These are phyloP conservation scores for Fraxinus baroniana DNA, from an alignment of 305 asterid genomes.

Conservation along the genomic window DNA sequence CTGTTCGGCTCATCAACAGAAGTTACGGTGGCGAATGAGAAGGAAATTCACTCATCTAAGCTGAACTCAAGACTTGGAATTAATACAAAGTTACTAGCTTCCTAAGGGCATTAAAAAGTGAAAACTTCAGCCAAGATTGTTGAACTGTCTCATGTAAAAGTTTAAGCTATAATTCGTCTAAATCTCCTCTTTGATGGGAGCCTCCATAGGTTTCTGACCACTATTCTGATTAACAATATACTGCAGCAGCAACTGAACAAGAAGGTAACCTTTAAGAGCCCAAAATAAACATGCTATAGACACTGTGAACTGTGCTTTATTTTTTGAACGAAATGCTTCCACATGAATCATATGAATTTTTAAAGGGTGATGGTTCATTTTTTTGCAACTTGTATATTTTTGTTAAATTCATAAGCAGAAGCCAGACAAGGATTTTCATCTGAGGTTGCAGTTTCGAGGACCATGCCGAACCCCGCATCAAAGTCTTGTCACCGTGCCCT, in stretches of 20 bases:
- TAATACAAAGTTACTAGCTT: background rate
- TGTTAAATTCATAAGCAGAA: constrained; percentile 32
- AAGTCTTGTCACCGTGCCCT: background rate
- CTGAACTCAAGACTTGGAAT: background rate
- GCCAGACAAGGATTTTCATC: constrained; percentile 62
- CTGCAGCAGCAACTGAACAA: background rate
- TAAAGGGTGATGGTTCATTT: background rate
- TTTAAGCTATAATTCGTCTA: too few relatives aligned
- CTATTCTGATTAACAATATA: background rate
- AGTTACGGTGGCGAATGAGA: background rate
- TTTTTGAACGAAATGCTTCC: background rate
- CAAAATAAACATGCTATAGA: background rate
- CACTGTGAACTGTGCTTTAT: background rate
- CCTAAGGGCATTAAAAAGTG: background rate
- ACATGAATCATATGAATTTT: constrained; percentile 8
- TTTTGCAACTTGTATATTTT: background rate
- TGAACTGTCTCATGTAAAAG: background rate
- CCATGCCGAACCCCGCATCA: background rate
- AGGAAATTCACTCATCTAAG: background rate
- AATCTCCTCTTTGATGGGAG: too few relatives aligned
- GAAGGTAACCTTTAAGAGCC: background rate
- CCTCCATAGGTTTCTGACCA: too few relatives aligned
- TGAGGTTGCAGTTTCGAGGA: constrained; percentile 62
- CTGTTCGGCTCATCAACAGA: background rate
- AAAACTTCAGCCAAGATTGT: background rate